Conservation (phyloP, 805 yeast species). For the Saturnispora bothae region DNA sequence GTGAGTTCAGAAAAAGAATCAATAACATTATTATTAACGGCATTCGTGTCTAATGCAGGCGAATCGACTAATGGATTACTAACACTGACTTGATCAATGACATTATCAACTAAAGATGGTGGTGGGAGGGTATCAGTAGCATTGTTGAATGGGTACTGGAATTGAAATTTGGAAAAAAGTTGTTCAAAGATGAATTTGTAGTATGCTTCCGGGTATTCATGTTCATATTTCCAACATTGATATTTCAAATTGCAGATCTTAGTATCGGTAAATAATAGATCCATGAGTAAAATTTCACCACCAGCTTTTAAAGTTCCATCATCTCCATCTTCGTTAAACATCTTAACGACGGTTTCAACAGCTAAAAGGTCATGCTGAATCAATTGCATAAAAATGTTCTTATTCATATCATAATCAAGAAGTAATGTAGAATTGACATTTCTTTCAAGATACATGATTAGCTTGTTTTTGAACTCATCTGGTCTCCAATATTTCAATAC, state of each 20-base stretch:
- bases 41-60: background rate
- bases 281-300: conserved; percentile 17
- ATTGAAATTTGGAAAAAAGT: conserved; percentile 4
- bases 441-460: conserved; percentile 20
- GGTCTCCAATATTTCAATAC: conserved; percentile 32
- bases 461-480: conserved; percentile 19
- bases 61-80: background rate
- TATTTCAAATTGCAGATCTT: conserved; percentile 10
- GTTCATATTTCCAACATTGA: conserved; percentile 13
- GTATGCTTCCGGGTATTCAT: conserved; percentile 13
- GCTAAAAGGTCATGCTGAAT: conserved; percentile 29
- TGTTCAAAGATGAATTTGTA: conserved; percentile 12
- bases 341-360: conserved; percentile 26
- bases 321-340: conserved; percentile 17
- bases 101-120: conserved; percentile 14
- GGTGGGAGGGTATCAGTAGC: no score
- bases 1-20: conserved; percentile 19
- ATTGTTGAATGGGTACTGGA: background rate
- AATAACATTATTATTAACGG: conserved; percentile 18
- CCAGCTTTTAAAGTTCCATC: conserved; percentile 8
- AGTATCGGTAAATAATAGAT: conserved; percentile 19
- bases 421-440: conserved; percentile 24
- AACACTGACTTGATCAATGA: conserved; percentile 10
- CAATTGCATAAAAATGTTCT: conserved; percentile 29
- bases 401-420: conserved; percentile 27